Conservation (phyloP, 345 rosid genomes). For the Eucalyptus cladocalyx region DNA sequence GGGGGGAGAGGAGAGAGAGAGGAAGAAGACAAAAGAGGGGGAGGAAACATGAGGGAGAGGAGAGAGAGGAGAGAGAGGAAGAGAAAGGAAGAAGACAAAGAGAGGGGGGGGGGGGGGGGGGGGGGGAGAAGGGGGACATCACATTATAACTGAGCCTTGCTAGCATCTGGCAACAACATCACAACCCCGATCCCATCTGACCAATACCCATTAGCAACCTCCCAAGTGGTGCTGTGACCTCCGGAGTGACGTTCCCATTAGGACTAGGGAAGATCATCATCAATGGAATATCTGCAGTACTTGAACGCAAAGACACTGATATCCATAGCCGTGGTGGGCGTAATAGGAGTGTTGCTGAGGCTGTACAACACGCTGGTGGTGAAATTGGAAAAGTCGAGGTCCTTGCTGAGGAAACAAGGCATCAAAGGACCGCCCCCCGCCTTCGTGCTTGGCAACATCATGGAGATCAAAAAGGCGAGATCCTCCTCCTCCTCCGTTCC, state of each 20-base stretch:
- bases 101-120: too few relatives aligned
- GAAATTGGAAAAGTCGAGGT: constrained; percentile 16
- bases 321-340: neutral
- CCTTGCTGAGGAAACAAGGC: constrained; percentile 17
- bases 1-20: too few relatives aligned
- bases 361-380: constrained; percentile 4
- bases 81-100: too few relatives aligned
- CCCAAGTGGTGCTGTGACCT: neutral
- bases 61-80: too few relatives aligned
- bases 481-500: neutral
- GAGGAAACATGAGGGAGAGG: too few relatives aligned
- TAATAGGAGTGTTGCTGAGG: neutral
- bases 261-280: neutral
- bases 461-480: constrained; percentile 15
- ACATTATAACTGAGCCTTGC: neutral
- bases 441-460: constrained; percentile 25
- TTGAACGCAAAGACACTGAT: neutral
- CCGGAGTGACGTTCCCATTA: neutral
- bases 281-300: neutral
- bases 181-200: neutral
- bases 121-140: too few relatives aligned
- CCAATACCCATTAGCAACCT: neutral
- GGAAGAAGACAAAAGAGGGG: too few relatives aligned
- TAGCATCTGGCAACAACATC: neutral
- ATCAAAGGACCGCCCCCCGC: constrained; percentile 18